These are phyloP conservation scores for Escovopsis weberi DNA, from an alignment of 2,329 filamentous ascomycete species.

Conservation along the genomic window DNA sequence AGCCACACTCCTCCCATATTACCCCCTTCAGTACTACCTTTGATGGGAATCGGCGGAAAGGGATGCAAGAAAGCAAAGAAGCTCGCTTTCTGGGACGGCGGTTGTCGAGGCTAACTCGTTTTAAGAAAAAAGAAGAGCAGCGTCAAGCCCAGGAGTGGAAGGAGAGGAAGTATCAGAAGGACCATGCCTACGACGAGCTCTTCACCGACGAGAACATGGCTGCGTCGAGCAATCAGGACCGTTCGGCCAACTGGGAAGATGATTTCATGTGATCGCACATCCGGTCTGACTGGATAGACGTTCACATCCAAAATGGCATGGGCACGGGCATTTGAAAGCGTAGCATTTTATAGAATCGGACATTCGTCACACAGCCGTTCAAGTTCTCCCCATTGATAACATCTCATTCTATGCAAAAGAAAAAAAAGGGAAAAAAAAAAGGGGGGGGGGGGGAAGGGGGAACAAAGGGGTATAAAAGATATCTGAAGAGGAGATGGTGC, in stretches of 20 bases:
- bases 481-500: not conserved
- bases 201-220: slow-evolving; percentile 73
- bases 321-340: not conserved
- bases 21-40: not conserved
- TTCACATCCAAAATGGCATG: not conserved
- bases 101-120: not conserved
- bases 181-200: slow-evolving; percentile 93
- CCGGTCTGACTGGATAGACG: not conserved
- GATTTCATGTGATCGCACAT: slow-evolving; percentile 65
- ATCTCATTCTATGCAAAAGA: not conserved
- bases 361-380: too few relatives aligned
- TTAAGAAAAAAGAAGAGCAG: slow-evolving; percentile 62
- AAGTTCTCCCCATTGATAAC: not conserved
- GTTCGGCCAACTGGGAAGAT: slow-evolving; percentile 62
- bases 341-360: not conserved
- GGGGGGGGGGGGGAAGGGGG: too few relatives aligned
- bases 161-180: slow-evolving; percentile 85
- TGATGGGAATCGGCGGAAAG: not conserved
- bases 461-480: not conserved
- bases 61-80: too few relatives aligned
- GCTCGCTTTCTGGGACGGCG: not conserved
- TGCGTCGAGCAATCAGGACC: slow-evolving; percentile 70
- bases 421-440: not conserved
- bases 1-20: too few relatives aligned
- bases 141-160: slow-evolving; percentile 63